Base-by-base conservation (phyloP, 495 filamentous ascomycete genomes). In the Oidiodendron maius region DNA sequence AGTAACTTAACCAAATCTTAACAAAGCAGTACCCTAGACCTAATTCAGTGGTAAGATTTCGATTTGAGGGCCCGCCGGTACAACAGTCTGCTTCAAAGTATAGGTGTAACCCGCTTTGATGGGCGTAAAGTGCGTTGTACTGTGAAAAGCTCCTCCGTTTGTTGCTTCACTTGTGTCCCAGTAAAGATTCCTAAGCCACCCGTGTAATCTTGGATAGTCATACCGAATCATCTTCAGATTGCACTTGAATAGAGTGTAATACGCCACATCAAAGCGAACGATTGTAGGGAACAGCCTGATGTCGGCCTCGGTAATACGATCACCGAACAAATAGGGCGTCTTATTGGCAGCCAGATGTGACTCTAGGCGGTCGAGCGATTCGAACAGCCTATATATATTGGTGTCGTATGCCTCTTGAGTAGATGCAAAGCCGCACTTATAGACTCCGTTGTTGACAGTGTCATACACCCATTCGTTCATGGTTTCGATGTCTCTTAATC, bases 241-340 rank as follows among this genome's bases (percentile, higher is more conserved):
- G 62, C 84, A 89, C 70, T 93, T 94, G 72, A 95, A 95, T 63
- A 91, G 85, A 72, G 90, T 87, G 9, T 91, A 86, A 59, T 95
- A 95, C 30, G 89, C 86, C 5, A 78, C 73, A 58, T 95, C 89
- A 67, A 95, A 95, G 35, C 89, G 80, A 44, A 89, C 66, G 37
- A 94, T 81, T 5, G 89, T 94, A 2, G 87, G 83, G 69, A 77
- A 51, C 20, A 89, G 73, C 17, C 88, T 70, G 48, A 95, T 76
- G 66, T 95, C 89, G 0, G 81, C 80, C 68, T 95, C 89, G 4
- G 89, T 93, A 43, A 91, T 62, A 28, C 61, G 39, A 4, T 76
- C 59, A 22, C 87, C 87, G 51, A 86, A 82, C 53, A 83, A 80
- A 62, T 74, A 91, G 3, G 57, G 41, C 21, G 69, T 67, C 35